Evolutionary conservation across 2,329 filamentous ascomycete species (phyloP).

Genomic region (Gaeumannomyces tritici): DNA sequence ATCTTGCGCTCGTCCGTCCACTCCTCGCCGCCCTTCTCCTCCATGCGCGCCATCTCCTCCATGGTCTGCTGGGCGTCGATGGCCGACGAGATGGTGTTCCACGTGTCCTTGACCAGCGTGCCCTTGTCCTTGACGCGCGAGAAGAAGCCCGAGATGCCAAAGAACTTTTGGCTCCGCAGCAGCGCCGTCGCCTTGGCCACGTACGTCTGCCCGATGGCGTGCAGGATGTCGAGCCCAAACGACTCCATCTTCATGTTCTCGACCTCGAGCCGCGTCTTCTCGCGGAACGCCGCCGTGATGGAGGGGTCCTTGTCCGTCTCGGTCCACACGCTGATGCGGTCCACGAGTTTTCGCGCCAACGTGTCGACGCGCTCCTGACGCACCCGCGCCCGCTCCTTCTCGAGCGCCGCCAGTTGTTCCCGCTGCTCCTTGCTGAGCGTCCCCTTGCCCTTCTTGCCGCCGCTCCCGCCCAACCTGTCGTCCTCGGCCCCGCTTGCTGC

Average conservation of each 20-base stretch:
- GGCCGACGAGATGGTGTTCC: slow-evolving; percentile 92
- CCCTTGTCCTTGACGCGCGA: slow-evolving; percentile 92
- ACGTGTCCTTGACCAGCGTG: slow-evolving; percentile 92
- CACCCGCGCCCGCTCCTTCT: slow-evolving; percentile 72
- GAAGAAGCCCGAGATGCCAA: slow-evolving; percentile 94
- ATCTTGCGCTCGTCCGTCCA: slow-evolving; percentile 97
- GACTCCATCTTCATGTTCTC: slow-evolving; percentile 99
- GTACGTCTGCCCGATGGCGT: slow-evolving; percentile 90
- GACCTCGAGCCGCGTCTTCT: slow-evolving; percentile 88
- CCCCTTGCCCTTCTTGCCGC: slow-evolving; percentile 72
- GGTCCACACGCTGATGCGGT: slow-evolving; percentile 89
- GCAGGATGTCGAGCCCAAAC: slow-evolving; percentile 90
- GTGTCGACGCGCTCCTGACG: slow-evolving; percentile 81
- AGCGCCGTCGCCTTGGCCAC: slow-evolving; percentile 77
- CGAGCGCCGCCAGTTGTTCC: slow-evolving; percentile 81
- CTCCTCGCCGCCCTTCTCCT: slow-evolving; percentile 89
- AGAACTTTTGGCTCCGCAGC: slow-evolving; percentile 91
- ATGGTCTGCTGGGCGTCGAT: slow-evolving; percentile 97
- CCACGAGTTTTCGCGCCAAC: slow-evolving; percentile 73
- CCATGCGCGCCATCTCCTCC: slow-evolving; percentile 96
- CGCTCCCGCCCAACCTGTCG: slow-evolving; percentile 58
- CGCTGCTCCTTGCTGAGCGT: slow-evolving; percentile 84
- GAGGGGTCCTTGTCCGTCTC: slow-evolving; percentile 86
- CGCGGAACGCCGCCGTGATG: slow-evolving; percentile 81
- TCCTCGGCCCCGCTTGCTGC: slow-evolving; percentile 54